A percentile compares a stretch with the other conserved stretches of the same genome.
phyloP scores from a whole-genome alignment of 2,329 filamentous ascomycete genomes.

The Ceratocystis cacaofunesta region DNA sequence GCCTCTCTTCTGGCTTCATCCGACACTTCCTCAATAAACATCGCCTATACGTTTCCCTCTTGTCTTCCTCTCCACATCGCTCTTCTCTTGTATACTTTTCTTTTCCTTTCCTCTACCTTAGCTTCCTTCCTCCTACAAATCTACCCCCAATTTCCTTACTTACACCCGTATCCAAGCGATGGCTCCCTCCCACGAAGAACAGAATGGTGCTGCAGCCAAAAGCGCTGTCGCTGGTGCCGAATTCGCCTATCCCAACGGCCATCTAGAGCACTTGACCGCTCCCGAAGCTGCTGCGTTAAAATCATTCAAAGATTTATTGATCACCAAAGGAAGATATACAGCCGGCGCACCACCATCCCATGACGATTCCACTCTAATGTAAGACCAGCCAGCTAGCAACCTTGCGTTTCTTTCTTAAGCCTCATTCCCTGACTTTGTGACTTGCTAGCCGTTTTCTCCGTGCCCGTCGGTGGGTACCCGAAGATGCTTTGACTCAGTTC shows the following conservation, averaged over 20 bases:
- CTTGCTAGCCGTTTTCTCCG: constrained; percentile 63
- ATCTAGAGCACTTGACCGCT: constrained; percentile 59
- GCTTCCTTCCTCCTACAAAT: not conserved
- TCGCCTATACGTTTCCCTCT: not conserved
- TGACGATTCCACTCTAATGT: constrained; percentile 61
- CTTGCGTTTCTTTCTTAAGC: not conserved
- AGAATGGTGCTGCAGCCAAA: constrained; percentile 8
- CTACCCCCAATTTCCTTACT: not conserved
- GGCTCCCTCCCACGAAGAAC: constrained; percentile 3
- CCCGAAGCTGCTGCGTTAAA: constrained; percentile 52
- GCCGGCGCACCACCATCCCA: constrained; percentile 45
- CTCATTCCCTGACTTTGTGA: constrained; percentile 12
- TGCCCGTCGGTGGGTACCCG: constrained; percentile 63
- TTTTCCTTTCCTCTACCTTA: not conserved
- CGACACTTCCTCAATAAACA: not conserved
- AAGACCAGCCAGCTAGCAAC: constrained; percentile 21
- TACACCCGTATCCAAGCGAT: not conserved
- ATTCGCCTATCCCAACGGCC: constrained; percentile 55
- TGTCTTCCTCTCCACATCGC: not conserved
- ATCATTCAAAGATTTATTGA: constrained; percentile 56
- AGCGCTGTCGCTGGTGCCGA: constrained; percentile 22
- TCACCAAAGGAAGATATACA: constrained; percentile 49
- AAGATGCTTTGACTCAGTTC: constrained; percentile 71
- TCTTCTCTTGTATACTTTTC: not conserved
- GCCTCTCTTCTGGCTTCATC: not conserved